These are phyloP conservation scores for Plectranthus barbatus DNA, from an alignment of 257 asterid species.

Conservation along the genomic window DNA sequence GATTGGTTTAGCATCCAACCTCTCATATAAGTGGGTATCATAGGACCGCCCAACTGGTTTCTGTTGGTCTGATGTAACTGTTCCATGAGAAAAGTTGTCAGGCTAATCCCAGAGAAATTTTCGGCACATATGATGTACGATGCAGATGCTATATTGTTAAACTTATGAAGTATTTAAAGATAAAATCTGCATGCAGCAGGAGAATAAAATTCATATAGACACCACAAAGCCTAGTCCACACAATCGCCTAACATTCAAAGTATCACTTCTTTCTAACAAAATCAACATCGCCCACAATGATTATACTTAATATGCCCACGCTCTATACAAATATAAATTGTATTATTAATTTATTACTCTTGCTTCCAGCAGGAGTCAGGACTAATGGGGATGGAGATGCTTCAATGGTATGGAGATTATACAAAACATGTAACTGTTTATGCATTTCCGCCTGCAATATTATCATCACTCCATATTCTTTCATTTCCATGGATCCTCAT, in stretches of 20 bases:
- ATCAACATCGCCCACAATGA: neutral
- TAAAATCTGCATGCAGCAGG: neutral
- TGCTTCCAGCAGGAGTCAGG: neutral
- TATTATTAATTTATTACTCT: neutral
- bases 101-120: slow-evolving; percentile 10
- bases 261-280: neutral
- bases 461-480: neutral
- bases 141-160: neutral
- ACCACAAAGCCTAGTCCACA: slow-evolving; percentile 10
- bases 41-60: slow-evolving; percentile 37
- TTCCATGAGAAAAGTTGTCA: slow-evolving; percentile 22
- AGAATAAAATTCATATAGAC: neutral
- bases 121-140: neutral
- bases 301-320: neutral
- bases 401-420: neutral
- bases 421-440: neutral
- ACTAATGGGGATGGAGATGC: neutral
- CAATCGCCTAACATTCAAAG: neutral
- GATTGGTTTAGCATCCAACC: slow-evolving; percentile 40
- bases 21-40: slow-evolving; percentile 51
- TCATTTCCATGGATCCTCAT: neutral
- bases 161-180: neutral
- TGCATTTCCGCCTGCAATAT: neutral
- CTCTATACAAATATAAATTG: neutral
- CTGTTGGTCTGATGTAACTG: slow-evolving; percentile 50